These are phyloP conservation scores for Neopestalotiopsis sp. DNA, from an alignment of 2,329 filamentous ascomycete species.

Conservation along the genomic window DNA sequence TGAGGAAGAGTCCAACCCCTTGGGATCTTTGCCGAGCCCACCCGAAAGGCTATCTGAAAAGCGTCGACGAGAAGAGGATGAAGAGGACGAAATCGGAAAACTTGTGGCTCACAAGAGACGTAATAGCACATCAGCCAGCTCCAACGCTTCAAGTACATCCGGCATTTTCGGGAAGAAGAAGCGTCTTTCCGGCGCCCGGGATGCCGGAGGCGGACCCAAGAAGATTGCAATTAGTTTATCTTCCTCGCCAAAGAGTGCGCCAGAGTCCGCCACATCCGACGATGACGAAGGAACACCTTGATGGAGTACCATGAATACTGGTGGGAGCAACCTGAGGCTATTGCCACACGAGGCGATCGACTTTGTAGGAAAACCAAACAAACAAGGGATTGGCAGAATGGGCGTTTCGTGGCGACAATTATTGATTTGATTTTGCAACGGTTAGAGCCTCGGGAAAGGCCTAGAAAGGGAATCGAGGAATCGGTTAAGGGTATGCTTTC, in stretches of 20 bases:
- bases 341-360: constrained; percentile 15
- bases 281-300: constrained; percentile 26
- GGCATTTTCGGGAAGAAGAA: constrained; percentile 51
- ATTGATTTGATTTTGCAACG: constrained; percentile 28
- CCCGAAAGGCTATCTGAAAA: constrained; percentile 87
- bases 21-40: constrained; percentile 55
- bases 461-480: constrained; percentile 14
- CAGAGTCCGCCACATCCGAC: constrained; percentile 22
- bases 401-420: constrained; percentile 34
- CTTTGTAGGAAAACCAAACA: constrained; percentile 27
- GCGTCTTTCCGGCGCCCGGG: constrained; percentile 47
- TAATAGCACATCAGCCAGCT: constrained; percentile 59
- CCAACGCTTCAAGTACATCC: constrained; percentile 43
- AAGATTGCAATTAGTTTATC: constrained; percentile 67
- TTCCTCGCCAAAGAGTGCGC: constrained; percentile 44
- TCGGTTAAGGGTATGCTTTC: neutral
- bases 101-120: constrained; percentile 71
- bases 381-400: constrained; percentile 31
- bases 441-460: constrained; percentile 28
- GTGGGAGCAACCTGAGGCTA: neutral
- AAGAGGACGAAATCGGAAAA: constrained; percentile 90
- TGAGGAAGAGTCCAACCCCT: constrained; percentile 39
- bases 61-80: constrained; percentile 88
- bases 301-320: constrained; percentile 20
- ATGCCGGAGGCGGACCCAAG: constrained; percentile 48